A percentile compares a stretch with the other conserved stretches of the same genome.
Conservation (phyloP, 306 rosid species). For the apple (Malus domestica) region DNA sequence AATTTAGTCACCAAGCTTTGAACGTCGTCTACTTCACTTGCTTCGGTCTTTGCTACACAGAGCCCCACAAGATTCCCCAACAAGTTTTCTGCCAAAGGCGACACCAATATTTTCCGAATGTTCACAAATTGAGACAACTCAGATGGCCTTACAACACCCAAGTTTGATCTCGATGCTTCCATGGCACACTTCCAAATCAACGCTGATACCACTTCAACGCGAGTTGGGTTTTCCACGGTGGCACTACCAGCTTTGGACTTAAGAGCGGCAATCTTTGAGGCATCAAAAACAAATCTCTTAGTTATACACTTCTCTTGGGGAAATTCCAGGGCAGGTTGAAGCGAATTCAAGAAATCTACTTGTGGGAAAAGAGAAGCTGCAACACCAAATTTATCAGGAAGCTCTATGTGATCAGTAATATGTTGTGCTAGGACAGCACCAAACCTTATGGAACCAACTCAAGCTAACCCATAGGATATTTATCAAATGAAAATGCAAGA, state of each 20-base stretch:
- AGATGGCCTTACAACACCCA: slow-evolving; percentile 4
- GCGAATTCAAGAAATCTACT: neutral
- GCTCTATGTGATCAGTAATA: neutral
- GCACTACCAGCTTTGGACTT: slow-evolving; percentile 19
- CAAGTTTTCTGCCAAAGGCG: neutral
- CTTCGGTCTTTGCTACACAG: neutral
- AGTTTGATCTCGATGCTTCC: slow-evolving; percentile 14
- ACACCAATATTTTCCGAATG: slow-evolving; percentile 14
- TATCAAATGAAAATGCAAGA: too few species aligned
- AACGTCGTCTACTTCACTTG: neutral
- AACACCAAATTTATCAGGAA: neutral
- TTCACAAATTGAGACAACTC: slow-evolving; percentile 29
- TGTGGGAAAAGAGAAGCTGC: neutral
- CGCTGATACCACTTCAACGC: slow-evolving; percentile 27
- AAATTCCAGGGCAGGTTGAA: neutral
- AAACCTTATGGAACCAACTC: too few species aligned
- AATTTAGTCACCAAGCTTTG: neutral
- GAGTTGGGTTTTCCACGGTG: slow-evolving; percentile 6
- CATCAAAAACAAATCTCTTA: slow-evolving; percentile 33
- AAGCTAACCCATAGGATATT: too few species aligned
- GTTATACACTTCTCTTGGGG: neutral
- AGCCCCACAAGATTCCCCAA: slow-evolving; percentile 16
- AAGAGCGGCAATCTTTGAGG: slow-evolving; percentile 21
- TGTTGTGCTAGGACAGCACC: too few species aligned
- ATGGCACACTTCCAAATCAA: slow-evolving; percentile 44